These are phyloP conservation scores for Podospora didyma DNA, from an alignment of 495 filamentous ascomycete genomes.

Conservation along the genomic window DNA sequence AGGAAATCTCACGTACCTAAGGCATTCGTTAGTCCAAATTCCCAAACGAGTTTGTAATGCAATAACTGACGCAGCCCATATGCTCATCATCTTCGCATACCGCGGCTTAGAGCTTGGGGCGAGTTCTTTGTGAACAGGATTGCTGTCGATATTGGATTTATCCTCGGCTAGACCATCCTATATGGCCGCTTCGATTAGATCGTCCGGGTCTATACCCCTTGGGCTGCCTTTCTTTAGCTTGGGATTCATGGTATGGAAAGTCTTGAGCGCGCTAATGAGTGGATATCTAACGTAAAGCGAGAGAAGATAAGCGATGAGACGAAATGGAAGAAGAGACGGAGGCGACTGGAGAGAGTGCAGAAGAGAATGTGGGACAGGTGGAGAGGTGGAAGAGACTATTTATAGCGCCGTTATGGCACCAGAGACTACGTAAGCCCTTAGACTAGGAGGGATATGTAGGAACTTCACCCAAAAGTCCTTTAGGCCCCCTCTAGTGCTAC, in stretches of 20 bases:
- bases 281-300: neutral
- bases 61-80: neutral
- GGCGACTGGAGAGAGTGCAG: too few relatives aligned
- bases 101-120: neutral
- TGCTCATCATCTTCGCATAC: neutral
- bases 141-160: neutral
- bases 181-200: neutral
- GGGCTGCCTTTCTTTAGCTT: neutral
- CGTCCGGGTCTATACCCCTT: neutral
- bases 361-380: too few relatives aligned
- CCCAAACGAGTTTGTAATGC: too few relatives aligned
- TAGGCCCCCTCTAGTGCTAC: too few relatives aligned
- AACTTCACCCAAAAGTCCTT: too few relatives aligned
- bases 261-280: neutral
- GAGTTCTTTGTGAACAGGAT: neutral
- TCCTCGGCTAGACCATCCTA: neutral
- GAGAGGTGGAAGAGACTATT: too few relatives aligned
- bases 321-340: neutral
- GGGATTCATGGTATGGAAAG: neutral
- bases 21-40: neutral
- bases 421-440: too few relatives aligned
- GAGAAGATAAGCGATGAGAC: neutral
- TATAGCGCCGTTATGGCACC: too few relatives aligned
- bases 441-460: too few relatives aligned
- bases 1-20: conserved; percentile 1